Percentiles rank a stretch among this genome's conserved stretches.
These are phyloP conservation scores for Mycosphaerella arachidis DNA, from an alignment of 2,329 filamentous ascomycete genomes.

Conservation along the genomic window DNA sequence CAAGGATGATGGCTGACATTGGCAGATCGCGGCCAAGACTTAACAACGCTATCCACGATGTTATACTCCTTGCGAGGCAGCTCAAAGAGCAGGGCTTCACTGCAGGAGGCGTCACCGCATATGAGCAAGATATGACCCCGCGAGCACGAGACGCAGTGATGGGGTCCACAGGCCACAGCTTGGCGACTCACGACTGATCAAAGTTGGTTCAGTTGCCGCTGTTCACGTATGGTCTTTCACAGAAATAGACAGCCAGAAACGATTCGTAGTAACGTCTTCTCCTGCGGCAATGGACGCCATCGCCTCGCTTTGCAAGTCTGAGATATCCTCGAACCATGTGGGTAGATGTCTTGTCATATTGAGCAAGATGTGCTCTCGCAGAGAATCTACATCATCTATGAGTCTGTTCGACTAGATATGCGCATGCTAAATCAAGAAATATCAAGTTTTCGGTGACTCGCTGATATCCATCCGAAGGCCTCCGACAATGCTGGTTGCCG, in stretches of 20 bases:
- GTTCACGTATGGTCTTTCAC: constrained; percentile 15
- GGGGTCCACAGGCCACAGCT: constrained; percentile 13
- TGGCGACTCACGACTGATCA: constrained; percentile 15
- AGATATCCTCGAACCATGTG: no score
- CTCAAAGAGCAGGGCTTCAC: constrained; percentile 9
- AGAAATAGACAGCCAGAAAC: constrained; percentile 8
- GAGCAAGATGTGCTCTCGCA: no score
- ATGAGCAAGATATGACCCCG: constrained; percentile 18
- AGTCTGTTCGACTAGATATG: not conserved
- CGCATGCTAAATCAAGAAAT: not conserved
- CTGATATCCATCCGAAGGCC: not conserved
- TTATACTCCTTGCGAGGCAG: constrained; percentile 20
- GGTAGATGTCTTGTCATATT: no score
- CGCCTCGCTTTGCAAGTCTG: no score
- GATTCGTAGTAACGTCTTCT: not conserved
- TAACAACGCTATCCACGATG: constrained; percentile 44
- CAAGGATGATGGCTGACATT: constrained; percentile 16
- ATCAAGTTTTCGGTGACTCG: not conserved
- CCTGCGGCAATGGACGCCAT: no score
- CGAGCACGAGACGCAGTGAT: constrained; percentile 13
- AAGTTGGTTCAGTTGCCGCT: constrained; percentile 16
- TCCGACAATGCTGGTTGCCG: no score
- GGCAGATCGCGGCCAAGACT: constrained; percentile 42
- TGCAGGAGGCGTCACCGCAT: constrained; percentile 7
- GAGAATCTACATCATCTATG: no score